phyloP scores from a whole-genome alignment of 257 asterid species.

The Rauvolfia tetraphylla region DNA sequence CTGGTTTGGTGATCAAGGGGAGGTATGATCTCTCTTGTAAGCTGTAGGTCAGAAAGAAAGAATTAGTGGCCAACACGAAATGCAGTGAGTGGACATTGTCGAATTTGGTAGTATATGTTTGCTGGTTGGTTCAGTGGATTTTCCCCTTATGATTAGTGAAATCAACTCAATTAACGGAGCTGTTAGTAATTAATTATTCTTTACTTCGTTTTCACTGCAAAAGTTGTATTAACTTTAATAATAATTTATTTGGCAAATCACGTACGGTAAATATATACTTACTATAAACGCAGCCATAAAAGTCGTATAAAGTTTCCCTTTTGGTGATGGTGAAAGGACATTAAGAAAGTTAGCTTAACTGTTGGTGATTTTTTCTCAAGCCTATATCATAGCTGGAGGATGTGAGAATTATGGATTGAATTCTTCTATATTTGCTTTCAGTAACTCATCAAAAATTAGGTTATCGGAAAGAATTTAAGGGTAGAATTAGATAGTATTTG shows the following conservation, averaged over 20 bases:
- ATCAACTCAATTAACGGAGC: background rate
- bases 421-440: too few relatives aligned
- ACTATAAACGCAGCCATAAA: background rate
- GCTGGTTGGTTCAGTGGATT: constrained; percentile 4
- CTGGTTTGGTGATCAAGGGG: too few relatives aligned
- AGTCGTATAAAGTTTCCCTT: background rate
- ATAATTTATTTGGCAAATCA: background rate
- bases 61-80: constrained; percentile 22
- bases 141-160: background rate
- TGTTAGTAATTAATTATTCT: too few relatives aligned
- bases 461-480: too few relatives aligned
- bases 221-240: background rate
- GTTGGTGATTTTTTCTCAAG: too few relatives aligned
- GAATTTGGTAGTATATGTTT: constrained; percentile 1
- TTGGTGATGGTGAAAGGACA: background rate
- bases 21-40: background rate
- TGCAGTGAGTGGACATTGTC: constrained; percentile 24
- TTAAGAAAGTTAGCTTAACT: too few relatives aligned
- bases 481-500: too few relatives aligned
- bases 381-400: background rate
- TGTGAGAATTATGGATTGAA: too few relatives aligned
- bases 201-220: background rate
- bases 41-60: constrained; percentile 15
- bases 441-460: too few relatives aligned
- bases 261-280: background rate